Conservation (phyloP, 768 basidiomycete genomes). For the Tulasnella sp. region DNA sequence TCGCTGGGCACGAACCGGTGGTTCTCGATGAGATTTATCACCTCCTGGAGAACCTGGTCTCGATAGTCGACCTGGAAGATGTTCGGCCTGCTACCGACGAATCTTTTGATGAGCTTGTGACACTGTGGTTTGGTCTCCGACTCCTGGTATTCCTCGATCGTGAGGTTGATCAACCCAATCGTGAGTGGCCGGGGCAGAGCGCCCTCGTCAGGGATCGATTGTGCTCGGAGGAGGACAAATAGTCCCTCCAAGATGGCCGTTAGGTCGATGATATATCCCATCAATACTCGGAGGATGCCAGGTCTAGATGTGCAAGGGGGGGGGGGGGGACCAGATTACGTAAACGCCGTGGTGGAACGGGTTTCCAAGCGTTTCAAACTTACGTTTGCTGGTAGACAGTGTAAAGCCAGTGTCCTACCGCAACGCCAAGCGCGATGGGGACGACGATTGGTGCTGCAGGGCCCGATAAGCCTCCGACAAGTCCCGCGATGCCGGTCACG, state of each 20-base stretch:
- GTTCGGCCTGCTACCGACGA: neutral
- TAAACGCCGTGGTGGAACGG: too few species aligned
- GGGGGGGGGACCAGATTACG: too few species aligned
- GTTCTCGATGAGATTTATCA: too few species aligned
- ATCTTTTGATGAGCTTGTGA: neutral
- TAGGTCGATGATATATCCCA: constrained; percentile 12
- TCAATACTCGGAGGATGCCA: neutral
- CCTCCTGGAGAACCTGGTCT: too few species aligned
- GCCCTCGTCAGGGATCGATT: neutral
- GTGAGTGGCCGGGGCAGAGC: too few species aligned
- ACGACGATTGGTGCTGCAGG: neutral
- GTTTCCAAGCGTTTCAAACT: neutral
- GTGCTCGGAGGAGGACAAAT: neutral
- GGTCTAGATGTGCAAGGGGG: constrained; percentile 2
- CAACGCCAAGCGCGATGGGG: neutral
- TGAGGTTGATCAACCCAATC: too few species aligned
- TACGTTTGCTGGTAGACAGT: neutral
- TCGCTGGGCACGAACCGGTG: too few species aligned
- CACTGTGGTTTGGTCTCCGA: neutral
- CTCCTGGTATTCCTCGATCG: neutral
- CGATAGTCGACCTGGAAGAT: too few species aligned
- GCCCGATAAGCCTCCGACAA: neutral
- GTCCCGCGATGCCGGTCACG: neutral
- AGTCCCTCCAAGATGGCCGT: constrained; percentile 2
- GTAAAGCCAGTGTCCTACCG: neutral